phyloP scores from a whole-genome alignment of 768 basidiomycete species.

The Mycena filopes region DNA sequence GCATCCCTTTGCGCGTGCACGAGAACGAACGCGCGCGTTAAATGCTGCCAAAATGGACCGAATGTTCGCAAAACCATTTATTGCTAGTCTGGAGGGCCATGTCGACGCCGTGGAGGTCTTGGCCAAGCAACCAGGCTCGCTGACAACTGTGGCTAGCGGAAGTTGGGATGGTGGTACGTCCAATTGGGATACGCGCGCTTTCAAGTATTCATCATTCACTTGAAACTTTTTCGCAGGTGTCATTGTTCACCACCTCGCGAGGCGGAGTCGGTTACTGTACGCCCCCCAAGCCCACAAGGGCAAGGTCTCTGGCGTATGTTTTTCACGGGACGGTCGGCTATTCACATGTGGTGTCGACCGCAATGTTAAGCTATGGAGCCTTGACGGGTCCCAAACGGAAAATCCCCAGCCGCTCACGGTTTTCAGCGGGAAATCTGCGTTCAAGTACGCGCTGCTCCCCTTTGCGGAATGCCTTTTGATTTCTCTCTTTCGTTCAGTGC shows the following conservation, averaged over 20 bases:
- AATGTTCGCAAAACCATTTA: conserved; percentile 98
- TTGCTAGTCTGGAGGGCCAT: conserved; percentile 91
- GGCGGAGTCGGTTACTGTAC: conserved; percentile 61
- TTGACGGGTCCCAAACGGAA: conserved; percentile 36
- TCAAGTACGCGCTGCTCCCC: conserved; percentile 70
- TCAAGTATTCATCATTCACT: not conserved
- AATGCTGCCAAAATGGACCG: conserved; percentile 97
- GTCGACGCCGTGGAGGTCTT: conserved; percentile 93
- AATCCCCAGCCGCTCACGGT: conserved; percentile 72
- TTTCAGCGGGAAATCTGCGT: conserved; percentile 87
- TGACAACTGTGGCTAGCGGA: conserved; percentile 87
- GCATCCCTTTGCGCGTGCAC: conserved; percentile 92
- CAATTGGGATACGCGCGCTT: conserved; percentile 18
- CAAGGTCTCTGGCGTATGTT: conserved; percentile 86
- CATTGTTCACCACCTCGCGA: conserved; percentile 83
- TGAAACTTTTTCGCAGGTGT: conserved; percentile 66
- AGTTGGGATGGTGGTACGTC: conserved; percentile 94
- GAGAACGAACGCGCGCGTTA: conserved; percentile 93
- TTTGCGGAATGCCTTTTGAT: conserved; percentile 25
- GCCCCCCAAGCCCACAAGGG: conserved; percentile 83
- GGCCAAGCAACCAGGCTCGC: conserved; percentile 73
- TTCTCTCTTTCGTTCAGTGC: conserved; percentile 58
- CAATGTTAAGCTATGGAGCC: conserved; percentile 85
- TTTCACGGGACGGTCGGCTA: conserved; percentile 69
- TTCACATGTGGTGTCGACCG: conserved; percentile 87